Percentiles rank a stretch among this genome's conserved stretches.
These are phyloP conservation scores for Dimargaris xerosporica DNA, from an alignment of 192 early-diverging fungal species.

Conservation along the genomic window DNA sequence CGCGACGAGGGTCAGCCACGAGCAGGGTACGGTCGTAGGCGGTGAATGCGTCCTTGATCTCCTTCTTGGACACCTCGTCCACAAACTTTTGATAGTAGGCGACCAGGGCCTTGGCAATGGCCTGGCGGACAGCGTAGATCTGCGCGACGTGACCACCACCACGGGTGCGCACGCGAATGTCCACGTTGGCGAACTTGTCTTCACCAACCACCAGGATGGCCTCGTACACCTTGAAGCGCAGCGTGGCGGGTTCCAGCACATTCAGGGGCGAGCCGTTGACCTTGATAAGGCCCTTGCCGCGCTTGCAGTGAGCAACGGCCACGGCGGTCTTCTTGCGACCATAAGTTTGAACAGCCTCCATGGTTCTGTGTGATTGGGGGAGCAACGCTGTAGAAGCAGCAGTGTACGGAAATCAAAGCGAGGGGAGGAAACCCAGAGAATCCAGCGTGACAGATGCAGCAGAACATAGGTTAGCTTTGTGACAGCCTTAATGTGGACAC, in stretches of 20 bases:
- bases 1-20: slow-evolving; percentile 96
- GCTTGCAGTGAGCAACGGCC: slow-evolving; percentile 97
- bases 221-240: slow-evolving; percentile 98
- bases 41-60: slow-evolving; percentile 87
- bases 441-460: too few species aligned
- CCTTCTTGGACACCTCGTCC: slow-evolving; percentile 99
- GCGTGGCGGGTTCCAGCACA: slow-evolving; percentile 91
- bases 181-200: slow-evolving; percentile 89
- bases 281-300: slow-evolving; percentile 92
- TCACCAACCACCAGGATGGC: slow-evolving; percentile 89
- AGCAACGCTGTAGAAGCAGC: too few species aligned
- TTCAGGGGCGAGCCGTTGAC: slow-evolving; percentile 94
- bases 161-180: slow-evolving; percentile 92
- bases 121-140: slow-evolving; percentile 97
- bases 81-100: slow-evolving; percentile 99
- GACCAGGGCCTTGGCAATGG: slow-evolving; percentile 97
- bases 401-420: too few species aligned
- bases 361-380: slow-evolving; percentile 12
- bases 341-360: slow-evolving; percentile 62
- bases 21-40: slow-evolving; percentile 94
- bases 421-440: too few species aligned
- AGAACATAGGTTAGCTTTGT: too few species aligned
- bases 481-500: too few species aligned
- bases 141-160: slow-evolving; percentile 97
- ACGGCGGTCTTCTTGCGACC: slow-evolving; percentile 97